Evolutionary conservation across 2,329 filamentous ascomycete species (phyloP).

Genomic region (Aspergillus texensis): DNA sequence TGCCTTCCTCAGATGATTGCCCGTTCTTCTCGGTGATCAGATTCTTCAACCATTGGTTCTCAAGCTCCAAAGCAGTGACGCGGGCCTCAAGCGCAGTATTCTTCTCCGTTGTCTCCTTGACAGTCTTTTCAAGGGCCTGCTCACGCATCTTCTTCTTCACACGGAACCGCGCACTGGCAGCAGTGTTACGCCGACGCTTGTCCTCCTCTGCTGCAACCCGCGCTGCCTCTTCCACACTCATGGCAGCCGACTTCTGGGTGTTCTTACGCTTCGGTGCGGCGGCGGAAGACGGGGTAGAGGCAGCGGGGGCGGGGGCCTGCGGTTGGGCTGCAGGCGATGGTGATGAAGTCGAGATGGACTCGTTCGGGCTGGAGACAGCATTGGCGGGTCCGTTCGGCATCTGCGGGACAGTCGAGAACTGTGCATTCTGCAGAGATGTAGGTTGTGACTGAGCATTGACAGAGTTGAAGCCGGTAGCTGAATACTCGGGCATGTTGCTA

Average conservation of each 20-base stretch:
- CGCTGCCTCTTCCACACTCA: conserved; percentile 69
- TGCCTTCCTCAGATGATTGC: conserved; percentile 31
- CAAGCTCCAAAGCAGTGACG: conserved; percentile 74
- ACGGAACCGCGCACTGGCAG: conserved; percentile 83
- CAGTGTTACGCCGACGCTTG: conserved; percentile 86
- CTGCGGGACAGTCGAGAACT: conserved; percentile 26
- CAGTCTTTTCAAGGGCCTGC: conserved; percentile 77
- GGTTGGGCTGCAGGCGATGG: conserved; percentile 19
- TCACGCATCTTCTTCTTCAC: conserved; percentile 97
- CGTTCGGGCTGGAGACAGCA: conserved; percentile 19
- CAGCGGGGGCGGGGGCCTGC: conserved; percentile 23
- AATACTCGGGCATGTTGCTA: conserved; percentile 34
- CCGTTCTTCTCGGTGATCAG: conserved; percentile 78
- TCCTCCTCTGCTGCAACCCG: conserved; percentile 83
- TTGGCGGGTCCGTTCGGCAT: conserved; percentile 21
- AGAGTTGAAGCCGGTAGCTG: conserved; percentile 31
- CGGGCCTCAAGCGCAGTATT: conserved; percentile 71
- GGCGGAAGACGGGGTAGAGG: conserved; percentile 19
- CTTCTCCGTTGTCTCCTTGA: conserved; percentile 83
- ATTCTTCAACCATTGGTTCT: conserved; percentile 81
- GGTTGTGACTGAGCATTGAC: conserved; percentile 27
- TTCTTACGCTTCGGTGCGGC: conserved; percentile 41
- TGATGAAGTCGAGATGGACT: conserved; percentile 18
- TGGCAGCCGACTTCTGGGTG: conserved; percentile 38
- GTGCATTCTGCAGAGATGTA: conserved; percentile 28